Percentiles rank a stretch among this genome's conserved stretches.
Conservation (phyloP, 352 stramenopile species). For the Globisporangium nodosum region DNA sequence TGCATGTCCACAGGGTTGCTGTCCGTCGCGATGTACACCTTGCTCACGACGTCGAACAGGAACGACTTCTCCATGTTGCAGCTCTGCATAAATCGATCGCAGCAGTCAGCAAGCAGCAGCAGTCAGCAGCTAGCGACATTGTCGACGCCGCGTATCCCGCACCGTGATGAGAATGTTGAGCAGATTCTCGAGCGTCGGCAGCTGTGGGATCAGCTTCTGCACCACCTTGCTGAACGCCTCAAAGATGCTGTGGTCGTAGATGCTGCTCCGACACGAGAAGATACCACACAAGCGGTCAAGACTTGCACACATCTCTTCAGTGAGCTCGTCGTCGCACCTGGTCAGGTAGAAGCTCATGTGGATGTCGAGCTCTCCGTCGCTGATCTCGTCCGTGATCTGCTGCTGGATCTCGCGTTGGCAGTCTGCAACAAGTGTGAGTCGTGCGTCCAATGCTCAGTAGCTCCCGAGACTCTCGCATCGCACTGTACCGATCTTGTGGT, state of each 20-base stretch:
- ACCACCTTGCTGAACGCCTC: slow-evolving; percentile 97
- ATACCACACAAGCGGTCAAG: no score
- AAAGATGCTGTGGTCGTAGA: slow-evolving; percentile 97
- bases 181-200: slow-evolving; percentile 96
- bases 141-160: background rate
- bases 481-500: slow-evolving; percentile 93
- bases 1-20: slow-evolving; percentile 98
- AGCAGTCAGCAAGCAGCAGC: background rate
- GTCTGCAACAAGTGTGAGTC: slow-evolving; percentile 35
- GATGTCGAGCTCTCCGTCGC: slow-evolving; percentile 91
- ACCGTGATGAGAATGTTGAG: slow-evolving; percentile 96
- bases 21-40: slow-evolving; percentile 98
- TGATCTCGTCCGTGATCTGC: slow-evolving; percentile 96
- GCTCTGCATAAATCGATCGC: slow-evolving; percentile 36
- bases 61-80: slow-evolving; percentile 99
- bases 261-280: slow-evolving; percentile 25
- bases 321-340: slow-evolving; percentile 15
- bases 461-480: no score
- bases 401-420: slow-evolving; percentile 97
- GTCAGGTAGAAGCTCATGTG: slow-evolving; percentile 92
- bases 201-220: slow-evolving; percentile 96
- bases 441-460: background rate
- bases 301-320: no score
- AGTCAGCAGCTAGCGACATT: background rate
- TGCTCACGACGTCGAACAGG: slow-evolving; percentile 98